These are phyloP conservation scores for Berberis vulgaris DNA, from an alignment of 164 flowering plant species.

Conservation along the genomic window DNA sequence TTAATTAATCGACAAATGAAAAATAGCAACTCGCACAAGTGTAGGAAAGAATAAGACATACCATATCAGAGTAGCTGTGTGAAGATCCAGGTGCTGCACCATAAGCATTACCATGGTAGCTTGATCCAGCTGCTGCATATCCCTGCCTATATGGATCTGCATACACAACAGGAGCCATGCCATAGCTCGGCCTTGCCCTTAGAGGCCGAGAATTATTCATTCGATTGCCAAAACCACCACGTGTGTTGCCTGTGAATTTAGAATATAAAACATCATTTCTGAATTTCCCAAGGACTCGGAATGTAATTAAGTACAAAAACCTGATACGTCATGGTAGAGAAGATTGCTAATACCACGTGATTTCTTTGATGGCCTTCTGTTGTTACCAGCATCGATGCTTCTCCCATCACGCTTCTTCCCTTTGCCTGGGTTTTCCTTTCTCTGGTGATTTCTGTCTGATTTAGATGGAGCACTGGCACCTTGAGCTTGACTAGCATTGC, in stretches of 20 bases:
- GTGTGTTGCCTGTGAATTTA: constrained; percentile 22
- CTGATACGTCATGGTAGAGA: not conserved
- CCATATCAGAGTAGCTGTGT: constrained; percentile 19
- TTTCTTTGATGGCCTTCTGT: constrained; percentile 19
- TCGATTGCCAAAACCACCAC: constrained; percentile 15
- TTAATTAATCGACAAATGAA: no score
- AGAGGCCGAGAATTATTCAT: constrained; percentile 15
- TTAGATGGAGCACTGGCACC: constrained; percentile 14
- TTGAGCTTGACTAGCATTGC: constrained; percentile 12
- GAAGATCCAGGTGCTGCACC: constrained; percentile 5
- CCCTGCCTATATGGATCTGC: constrained; percentile 21
- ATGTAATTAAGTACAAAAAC: not conserved
- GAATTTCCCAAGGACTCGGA: not conserved
- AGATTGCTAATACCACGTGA: constrained; percentile 18
- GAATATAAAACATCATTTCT: constrained; percentile 2
- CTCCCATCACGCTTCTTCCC: constrained; percentile 23
- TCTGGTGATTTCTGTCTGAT: not conserved
- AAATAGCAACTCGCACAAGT: not conserved
- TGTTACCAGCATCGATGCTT: constrained; percentile 13
- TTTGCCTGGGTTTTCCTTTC: constrained; percentile 14
- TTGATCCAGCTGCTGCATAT: constrained; percentile 13
- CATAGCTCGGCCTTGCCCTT: constrained; percentile 9
- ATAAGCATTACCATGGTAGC: constrained; percentile 17
- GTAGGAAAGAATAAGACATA: constrained; percentile 1
- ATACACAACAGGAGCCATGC: constrained; percentile 10